Conservation (phyloP, 2,329 filamentous ascomycete species). For the Endocalyx cinctus region DNA sequence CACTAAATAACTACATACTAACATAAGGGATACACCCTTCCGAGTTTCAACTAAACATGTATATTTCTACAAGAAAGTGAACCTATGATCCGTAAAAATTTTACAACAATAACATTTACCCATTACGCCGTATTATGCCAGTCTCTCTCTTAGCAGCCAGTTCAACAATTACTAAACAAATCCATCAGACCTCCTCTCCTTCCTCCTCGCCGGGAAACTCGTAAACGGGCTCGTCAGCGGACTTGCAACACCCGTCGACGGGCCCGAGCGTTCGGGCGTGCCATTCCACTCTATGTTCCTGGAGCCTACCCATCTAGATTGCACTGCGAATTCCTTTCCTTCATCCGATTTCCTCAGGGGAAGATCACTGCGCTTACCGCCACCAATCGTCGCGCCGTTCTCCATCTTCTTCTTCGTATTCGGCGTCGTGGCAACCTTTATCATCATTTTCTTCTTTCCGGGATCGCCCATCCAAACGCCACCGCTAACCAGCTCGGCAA, state of each 20-base stretch:
- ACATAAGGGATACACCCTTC: too few species aligned
- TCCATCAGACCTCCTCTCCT: constrained; percentile 3
- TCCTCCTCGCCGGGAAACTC: constrained; percentile 8
- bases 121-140: too few species aligned
- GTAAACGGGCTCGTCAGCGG: constrained; percentile 22
- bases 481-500: constrained; percentile 37
- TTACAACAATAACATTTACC: too few species aligned
- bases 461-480: constrained; percentile 14
- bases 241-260: constrained; percentile 20
- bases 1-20: too few species aligned
- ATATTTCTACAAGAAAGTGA: too few species aligned
- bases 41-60: too few species aligned
- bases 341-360: constrained; percentile 8
- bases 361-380: constrained; percentile 9
- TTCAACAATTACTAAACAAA: too few species aligned
- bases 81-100: too few species aligned
- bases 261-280: constrained; percentile 12
- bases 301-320: constrained; percentile 15
- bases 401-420: too few species aligned
- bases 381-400: neutral
- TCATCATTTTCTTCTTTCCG: too few species aligned
- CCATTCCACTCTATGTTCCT: constrained; percentile 15
- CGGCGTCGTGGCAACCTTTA: too few species aligned
- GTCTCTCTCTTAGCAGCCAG: too few species aligned
- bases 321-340: constrained; percentile 4